Evolutionary conservation across 2,329 filamentous ascomycete species (phyloP).

Genomic region (Scleromitrula shiraiana): DNA sequence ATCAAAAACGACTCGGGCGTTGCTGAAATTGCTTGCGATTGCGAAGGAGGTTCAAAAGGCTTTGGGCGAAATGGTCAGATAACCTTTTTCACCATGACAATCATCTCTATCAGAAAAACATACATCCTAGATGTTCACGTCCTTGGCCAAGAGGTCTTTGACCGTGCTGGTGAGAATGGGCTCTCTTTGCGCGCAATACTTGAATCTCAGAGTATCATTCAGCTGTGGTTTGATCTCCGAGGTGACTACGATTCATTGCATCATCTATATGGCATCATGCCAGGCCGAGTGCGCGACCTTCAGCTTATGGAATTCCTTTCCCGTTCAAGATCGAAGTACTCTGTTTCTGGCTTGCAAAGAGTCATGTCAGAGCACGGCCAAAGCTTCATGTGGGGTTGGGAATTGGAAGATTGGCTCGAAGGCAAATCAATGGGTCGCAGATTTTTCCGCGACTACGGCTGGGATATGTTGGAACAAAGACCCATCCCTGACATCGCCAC

Average conservation of each 20-base stretch:
- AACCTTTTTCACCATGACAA: not conserved
- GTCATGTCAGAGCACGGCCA: not conserved
- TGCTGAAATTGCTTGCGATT: not conserved
- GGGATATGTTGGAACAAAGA: not conserved
- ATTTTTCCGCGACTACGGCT: not conserved
- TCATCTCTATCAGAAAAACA: not conserved
- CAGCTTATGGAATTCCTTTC: not conserved
- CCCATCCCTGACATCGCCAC: not conserved
- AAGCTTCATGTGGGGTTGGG: not conserved
- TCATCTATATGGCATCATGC: not conserved
- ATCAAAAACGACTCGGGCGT: not conserved
- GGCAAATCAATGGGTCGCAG: not conserved
- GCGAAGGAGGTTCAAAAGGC: not conserved
- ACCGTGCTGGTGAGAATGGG: not conserved
- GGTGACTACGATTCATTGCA: not conserved
- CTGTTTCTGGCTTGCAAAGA: not conserved
- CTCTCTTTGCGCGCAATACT: not conserved
- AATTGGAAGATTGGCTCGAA: not conserved
- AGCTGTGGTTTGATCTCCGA: constrained; percentile 2
- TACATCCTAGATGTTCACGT: not conserved
- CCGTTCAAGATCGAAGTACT: not conserved
- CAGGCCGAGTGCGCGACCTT: not conserved
- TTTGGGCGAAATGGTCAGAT: not conserved
- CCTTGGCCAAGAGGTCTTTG: not conserved
- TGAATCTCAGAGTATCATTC: not conserved